phyloP scores from a whole-genome alignment of 768 basidiomycete species.

The Wakefieldia striispora region DNA sequence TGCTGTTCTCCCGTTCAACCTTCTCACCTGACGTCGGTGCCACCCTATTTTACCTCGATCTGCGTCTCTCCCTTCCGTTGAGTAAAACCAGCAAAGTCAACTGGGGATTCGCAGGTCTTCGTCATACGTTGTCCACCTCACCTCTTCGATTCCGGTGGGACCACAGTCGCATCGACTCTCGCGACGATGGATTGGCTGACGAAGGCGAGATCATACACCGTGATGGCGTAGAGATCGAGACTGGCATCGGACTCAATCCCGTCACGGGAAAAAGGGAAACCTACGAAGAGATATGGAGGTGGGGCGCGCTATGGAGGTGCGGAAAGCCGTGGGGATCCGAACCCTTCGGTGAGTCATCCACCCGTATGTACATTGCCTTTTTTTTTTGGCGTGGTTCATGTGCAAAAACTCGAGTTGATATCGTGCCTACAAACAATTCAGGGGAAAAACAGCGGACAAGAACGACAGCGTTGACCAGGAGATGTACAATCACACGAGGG shows the following conservation, averaged over 20 bases:
- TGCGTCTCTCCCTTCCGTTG: slow-evolving; percentile 26
- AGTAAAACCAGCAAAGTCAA: slow-evolving; percentile 13
- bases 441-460: no score
- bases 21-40: slow-evolving; percentile 11
- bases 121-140: slow-evolving; percentile 17
- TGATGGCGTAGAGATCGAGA: slow-evolving; percentile 25
- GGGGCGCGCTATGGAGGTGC: no score
- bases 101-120: slow-evolving; percentile 26
- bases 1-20: slow-evolving; percentile 27
- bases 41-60: slow-evolving; percentile 24
- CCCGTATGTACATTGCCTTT: no score
- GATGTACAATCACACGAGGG: no score
- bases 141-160: slow-evolving; percentile 20
- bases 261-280: slow-evolving; percentile 14
- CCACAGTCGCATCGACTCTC: slow-evolving; percentile 22
- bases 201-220: slow-evolving; percentile 19
- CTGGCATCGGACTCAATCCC: slow-evolving; percentile 22
- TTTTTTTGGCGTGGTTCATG: no score
- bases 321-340: no score
- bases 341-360: no score
- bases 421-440: no score
- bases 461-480: no score
- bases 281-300: slow-evolving; percentile 28
- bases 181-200: slow-evolving; percentile 7
- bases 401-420: no score